Base-by-base conservation (phyloP, 2,329 filamentous ascomycete genomes). In the Xylaria sp. region DNA sequence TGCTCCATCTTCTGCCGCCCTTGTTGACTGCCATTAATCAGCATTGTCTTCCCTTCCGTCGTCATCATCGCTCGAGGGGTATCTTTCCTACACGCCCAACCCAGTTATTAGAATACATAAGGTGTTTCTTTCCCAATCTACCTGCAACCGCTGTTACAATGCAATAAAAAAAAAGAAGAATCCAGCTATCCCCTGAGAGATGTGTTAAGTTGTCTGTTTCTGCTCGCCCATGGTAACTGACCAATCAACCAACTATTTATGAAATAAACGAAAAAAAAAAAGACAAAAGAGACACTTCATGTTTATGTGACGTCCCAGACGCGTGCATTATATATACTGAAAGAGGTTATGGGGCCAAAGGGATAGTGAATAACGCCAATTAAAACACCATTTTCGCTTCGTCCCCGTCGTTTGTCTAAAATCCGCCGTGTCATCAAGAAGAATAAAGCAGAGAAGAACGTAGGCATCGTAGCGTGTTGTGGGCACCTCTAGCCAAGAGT, bases 321-420 rank as follows among this genome's bases (percentile, higher is more conserved):
- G 71, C 66, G 66, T 71, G 69, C 38, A 69, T 73, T 71, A 72
- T 75, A 72, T 75, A 62, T 75, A 74, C 73, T 72, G 71, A 68
- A 44, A n/a, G n/a, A n/a, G 50, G 68, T 68, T 63, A 29, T 62
- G 45, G 65, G 45, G 39, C 56, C 60, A 61, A 67, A 63, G 58
- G 55, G 38, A 69, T 45, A 69, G 61, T 73, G 49, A 58, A 71
- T 69, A 73, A 66, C 71, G 68, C 65, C 67, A 63, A 69, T 61
- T 53, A 50, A 61, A 70, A 61, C 60, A 49, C 62, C 65, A 57
- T 63, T 61, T 68, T 66, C 25, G 55, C 44, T 60, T 63, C 62
- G 39, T 66, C 66, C 63, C 68, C 69, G 63, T 73, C 61, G 65
- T 69, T 59, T 65, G 67, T 75, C 72, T 74, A 75, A 70, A n/a